phyloP scores from a whole-genome alignment of 2,329 filamentous ascomycete genomes.

The Xylogone sp. region DNA sequence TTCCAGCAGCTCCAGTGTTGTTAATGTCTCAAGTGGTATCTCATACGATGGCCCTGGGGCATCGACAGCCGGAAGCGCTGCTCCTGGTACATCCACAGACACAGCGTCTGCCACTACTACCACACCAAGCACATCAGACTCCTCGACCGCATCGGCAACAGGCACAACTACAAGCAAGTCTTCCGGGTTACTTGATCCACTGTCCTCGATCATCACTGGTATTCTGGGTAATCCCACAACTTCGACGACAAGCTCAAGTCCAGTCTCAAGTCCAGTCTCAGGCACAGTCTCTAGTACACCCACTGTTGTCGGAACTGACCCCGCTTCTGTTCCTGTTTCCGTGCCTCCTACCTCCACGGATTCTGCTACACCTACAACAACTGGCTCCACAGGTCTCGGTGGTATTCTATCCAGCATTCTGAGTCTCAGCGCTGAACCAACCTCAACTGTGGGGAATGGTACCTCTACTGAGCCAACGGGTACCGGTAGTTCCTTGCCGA shows the following conservation, averaged over 20 bases:
- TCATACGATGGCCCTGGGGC: not conserved
- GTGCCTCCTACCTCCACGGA: conserved; percentile 1
- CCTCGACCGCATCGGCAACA: not conserved
- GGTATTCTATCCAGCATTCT: conserved; percentile 2
- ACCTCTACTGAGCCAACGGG: conserved; percentile 7
- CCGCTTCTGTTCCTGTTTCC: not conserved
- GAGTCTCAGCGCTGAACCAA: conserved; percentile 1
- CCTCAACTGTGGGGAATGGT: conserved; percentile 1
- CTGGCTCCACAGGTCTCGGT: conserved; percentile 3
- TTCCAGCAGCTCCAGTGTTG: not conserved
- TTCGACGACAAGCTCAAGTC: not conserved
- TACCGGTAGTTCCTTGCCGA: conserved; percentile 1
- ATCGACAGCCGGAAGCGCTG: not conserved
- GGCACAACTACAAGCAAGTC: not conserved
- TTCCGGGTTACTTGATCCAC: conserved; percentile 1
- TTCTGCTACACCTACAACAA: conserved; percentile 4
- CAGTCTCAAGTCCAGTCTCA: no score
- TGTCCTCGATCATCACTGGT: conserved; percentile 1
- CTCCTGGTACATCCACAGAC: not conserved
- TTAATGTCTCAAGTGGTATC: not conserved
- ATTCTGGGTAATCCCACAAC: not conserved
- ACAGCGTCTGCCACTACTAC: no score
- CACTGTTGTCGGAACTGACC: not conserved
- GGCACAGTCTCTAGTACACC: not conserved
- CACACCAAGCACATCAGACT: not conserved